Evolutionary conservation across 306 rosid species (phyloP).

Genomic region (Neltuma alba): DNA sequence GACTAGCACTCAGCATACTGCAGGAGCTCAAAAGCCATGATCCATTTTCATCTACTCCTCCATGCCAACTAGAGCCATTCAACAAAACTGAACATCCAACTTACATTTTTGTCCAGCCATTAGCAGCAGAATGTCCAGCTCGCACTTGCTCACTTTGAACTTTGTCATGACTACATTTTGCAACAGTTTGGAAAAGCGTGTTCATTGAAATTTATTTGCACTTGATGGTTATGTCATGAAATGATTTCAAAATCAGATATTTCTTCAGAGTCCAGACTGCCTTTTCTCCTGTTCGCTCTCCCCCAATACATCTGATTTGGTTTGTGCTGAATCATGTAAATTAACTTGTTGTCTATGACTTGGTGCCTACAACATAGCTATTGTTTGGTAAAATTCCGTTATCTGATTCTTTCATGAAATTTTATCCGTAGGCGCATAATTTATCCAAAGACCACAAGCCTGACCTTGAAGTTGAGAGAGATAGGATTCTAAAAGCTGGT

Average conservation of each 20-base stretch:
- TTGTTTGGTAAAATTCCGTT: slow-evolving; percentile 20
- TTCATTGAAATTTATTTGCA: not conserved
- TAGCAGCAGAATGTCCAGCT: not conserved
- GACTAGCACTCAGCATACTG: not conserved
- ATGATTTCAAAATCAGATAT: slow-evolving; percentile 21
- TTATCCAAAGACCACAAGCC: slow-evolving; percentile 98
- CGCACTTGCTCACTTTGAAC: not conserved
- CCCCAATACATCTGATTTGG: not conserved
- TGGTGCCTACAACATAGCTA: slow-evolving; percentile 9
- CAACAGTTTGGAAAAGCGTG: slow-evolving; percentile 13
- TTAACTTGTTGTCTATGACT: not conserved
- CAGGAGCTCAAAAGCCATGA: not conserved
- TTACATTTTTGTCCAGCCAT: not conserved
- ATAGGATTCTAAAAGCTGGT: slow-evolving; percentile 92
- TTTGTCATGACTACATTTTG: not conserved
- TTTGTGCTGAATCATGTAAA: not conserved
- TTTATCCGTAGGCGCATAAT: slow-evolving; percentile 74
- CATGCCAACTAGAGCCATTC: not conserved
- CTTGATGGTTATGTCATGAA: not conserved
- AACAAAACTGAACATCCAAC: not conserved
- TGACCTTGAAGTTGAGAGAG: slow-evolving; percentile 85
- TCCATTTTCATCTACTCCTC: not conserved
- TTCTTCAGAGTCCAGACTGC: not conserved
- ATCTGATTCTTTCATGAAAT: slow-evolving; percentile 22
- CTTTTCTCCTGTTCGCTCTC: not conserved